Conservation (phyloP, 2,329 filamentous ascomycete genomes). For the Claviceps fusiformis region DNA sequence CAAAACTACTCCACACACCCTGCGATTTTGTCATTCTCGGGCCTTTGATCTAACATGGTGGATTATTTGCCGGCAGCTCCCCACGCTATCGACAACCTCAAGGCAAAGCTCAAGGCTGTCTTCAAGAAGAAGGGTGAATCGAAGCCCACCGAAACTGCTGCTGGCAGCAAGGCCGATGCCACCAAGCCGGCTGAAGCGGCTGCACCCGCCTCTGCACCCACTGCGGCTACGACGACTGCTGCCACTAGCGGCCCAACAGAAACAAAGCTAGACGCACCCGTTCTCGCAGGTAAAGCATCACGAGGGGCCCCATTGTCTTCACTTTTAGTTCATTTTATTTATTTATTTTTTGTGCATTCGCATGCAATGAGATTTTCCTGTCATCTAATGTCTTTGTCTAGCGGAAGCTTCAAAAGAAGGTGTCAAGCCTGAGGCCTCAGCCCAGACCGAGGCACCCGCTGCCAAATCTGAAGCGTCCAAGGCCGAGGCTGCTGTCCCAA, state of each 20-base stretch:
- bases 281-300: slow-evolving; percentile 17
- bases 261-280: slow-evolving; percentile 20
- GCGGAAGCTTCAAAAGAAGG: slow-evolving; percentile 10
- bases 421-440: neutral
- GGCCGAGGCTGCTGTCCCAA: slow-evolving; percentile 1
- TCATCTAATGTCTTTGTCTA: slow-evolving; percentile 2
- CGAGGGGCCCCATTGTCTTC: neutral
- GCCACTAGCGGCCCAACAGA: slow-evolving; percentile 20
- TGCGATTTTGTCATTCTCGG: neutral
- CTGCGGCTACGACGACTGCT: slow-evolving; percentile 15
- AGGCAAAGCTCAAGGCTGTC: slow-evolving; percentile 39
- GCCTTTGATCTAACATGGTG: slow-evolving; percentile 1
- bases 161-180: slow-evolving; percentile 12
- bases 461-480: slow-evolving; percentile 1
- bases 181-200: slow-evolving; percentile 14
- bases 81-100: slow-evolving; percentile 39
- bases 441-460: neutral
- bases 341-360: neutral
- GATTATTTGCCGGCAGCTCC: slow-evolving; percentile 23
- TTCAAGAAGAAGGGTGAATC: slow-evolving; percentile 35
- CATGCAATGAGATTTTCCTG: neutral
- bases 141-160: slow-evolving; percentile 11
- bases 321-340: too few species aligned
- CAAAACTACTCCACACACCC: neutral
- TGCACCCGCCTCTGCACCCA: slow-evolving; percentile 10